Evolutionary conservation across 805 yeast genomes (phyloP).

Genomic region (Saturnispora diversa): DNA sequence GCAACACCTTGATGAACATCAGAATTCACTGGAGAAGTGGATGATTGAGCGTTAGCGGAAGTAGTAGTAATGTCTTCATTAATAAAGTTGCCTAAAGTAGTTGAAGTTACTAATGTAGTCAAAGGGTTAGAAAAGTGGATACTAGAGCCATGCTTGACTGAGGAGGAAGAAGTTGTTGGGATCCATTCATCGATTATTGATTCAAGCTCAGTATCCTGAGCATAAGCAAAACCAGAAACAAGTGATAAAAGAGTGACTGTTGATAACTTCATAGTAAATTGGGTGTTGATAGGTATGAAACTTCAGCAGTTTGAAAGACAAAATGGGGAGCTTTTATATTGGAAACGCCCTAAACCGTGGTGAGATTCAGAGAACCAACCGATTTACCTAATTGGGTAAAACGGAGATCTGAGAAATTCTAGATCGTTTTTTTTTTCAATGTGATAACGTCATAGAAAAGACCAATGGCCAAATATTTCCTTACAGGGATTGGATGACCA

Average conservation of each 20-base stretch:
- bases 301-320: neutral
- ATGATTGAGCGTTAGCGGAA: neutral
- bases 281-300: neutral
- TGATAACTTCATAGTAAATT: constrained; percentile 2
- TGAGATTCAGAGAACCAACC: neutral
- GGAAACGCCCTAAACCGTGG: too few relatives aligned
- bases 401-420: neutral
- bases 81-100: constrained; percentile 5
- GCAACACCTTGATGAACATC: constrained; percentile 35
- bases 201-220: constrained; percentile 1
- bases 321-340: neutral
- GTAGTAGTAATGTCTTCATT: neutral
- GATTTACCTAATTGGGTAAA: neutral
- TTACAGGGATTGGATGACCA: too few relatives aligned
- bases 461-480: too few relatives aligned
- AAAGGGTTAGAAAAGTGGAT: too few relatives aligned
- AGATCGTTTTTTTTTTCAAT: too few relatives aligned
- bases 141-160: too few relatives aligned
- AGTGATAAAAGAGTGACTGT: constrained; percentile 2
- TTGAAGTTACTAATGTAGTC: constrained; percentile 4
- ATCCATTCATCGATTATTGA: neutral
- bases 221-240: neutral
- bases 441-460: too few relatives aligned
- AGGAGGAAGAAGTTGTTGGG: too few relatives aligned
- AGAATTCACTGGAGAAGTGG: constrained; percentile 7